Evolutionary conservation across 1,139 yeast genomes (phyloP).

Genomic region (Debaryomyces udenii): DNA sequence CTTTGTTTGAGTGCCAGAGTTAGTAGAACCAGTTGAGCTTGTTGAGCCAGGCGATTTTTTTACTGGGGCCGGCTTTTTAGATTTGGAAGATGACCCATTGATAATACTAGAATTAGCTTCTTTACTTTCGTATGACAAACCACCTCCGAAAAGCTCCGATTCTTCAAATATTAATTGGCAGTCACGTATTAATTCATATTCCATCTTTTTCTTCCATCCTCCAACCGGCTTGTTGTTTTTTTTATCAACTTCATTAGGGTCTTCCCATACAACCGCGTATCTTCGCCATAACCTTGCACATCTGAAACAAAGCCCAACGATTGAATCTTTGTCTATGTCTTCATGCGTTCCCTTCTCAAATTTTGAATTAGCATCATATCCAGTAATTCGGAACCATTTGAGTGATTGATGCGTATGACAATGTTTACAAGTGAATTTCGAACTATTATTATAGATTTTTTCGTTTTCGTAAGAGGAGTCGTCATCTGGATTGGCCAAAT

Average conservation of each 20-base stretch:
- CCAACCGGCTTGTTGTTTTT: constrained; percentile 40
- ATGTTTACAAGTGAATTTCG: constrained; percentile 60
- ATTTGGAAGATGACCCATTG: constrained; percentile 4
- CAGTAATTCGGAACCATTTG: constrained; percentile 77
- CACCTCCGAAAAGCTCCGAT: constrained; percentile 24
- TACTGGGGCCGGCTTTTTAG: constrained; percentile 1
- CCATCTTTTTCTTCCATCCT: constrained; percentile 65
- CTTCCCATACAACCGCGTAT: constrained; percentile 89
- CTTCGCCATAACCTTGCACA: constrained; percentile 93
- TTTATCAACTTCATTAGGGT: constrained; percentile 67
- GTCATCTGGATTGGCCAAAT: constrained; percentile 63
- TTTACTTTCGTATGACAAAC: constrained; percentile 18
- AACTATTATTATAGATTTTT: constrained; percentile 40
- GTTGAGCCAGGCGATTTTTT: not conserved
- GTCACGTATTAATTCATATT: constrained; percentile 72
- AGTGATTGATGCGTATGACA: constrained; percentile 58
- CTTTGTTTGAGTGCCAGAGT: not conserved
- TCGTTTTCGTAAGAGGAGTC: constrained; percentile 68
- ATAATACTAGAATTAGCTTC: constrained; percentile 4
- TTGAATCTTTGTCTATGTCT: constrained; percentile 27
- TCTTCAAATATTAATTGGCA: constrained; percentile 60
- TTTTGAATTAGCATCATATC: constrained; percentile 44
- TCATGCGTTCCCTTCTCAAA: constrained; percentile 23
- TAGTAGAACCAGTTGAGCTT: not conserved
- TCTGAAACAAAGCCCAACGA: constrained; percentile 71